Conservation (phyloP, 257 asterid species). For the Fraxinus anomala region DNA sequence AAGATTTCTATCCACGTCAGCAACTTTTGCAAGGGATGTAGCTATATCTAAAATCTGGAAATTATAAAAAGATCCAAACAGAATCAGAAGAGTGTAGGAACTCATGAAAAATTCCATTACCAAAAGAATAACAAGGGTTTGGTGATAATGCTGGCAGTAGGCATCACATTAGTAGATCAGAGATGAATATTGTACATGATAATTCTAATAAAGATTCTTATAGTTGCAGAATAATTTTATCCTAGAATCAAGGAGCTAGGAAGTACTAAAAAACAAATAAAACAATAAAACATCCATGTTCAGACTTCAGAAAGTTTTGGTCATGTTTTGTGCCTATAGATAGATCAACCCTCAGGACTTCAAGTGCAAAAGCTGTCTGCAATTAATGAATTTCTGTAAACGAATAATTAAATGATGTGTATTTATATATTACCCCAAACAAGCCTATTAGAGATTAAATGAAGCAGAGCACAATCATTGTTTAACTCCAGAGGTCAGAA, state of each 20-base stretch:
- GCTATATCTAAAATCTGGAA: constrained; percentile 75
- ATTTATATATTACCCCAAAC: neutral
- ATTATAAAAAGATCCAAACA: constrained; percentile 1
- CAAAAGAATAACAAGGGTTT: neutral
- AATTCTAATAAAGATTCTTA: neutral
- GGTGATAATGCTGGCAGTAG: neutral
- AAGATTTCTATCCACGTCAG: constrained; percentile 85
- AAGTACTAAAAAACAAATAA: neutral
- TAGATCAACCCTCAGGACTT: neutral
- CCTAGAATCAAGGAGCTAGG: neutral
- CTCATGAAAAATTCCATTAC: neutral
- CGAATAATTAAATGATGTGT: neutral
- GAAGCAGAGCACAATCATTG: neutral
- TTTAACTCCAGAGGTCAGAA: neutral
- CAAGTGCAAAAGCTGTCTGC: neutral
- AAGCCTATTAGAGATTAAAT: neutral
- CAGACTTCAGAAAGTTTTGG: neutral
- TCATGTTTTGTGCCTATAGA: neutral
- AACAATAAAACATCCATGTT: neutral
- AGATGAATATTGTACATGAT: neutral
- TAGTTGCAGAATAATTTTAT: neutral
- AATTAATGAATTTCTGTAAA: neutral
- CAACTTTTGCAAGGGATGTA: constrained; percentile 85
- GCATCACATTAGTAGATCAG: neutral
- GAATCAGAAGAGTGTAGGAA: constrained; percentile 8